phyloP scores from a whole-genome alignment of 2,329 filamentous ascomycete genomes.

The Claviceps maximensis region DNA sequence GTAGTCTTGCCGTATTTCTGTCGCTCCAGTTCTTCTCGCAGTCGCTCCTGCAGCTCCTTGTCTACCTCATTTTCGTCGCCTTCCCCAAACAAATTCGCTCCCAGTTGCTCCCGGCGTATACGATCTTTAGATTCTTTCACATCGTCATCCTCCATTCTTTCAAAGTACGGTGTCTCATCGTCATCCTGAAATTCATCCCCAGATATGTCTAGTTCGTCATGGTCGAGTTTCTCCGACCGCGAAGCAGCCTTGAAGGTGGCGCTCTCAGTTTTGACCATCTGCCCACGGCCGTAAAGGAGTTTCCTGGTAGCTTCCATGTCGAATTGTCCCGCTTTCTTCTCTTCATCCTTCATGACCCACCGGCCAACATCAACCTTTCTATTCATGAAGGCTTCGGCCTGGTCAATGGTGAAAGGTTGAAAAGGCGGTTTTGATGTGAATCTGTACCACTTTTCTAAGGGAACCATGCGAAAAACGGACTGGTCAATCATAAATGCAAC shows the following conservation, averaged over 20 bases:
- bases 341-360: constrained; percentile 63
- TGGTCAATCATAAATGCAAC: constrained; percentile 64
- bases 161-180: constrained; percentile 64
- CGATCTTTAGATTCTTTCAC: constrained; percentile 57
- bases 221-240: constrained; percentile 53
- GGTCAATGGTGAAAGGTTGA: constrained; percentile 64
- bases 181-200: constrained; percentile 76
- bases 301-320: constrained; percentile 47
- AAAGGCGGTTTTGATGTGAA: constrained; percentile 73
- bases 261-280: constrained; percentile 55
- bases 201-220: constrained; percentile 55
- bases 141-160: constrained; percentile 71
- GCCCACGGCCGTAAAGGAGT: constrained; percentile 37
- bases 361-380: constrained; percentile 64
- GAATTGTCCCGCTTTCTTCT: constrained; percentile 41
- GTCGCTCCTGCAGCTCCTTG: constrained; percentile 56
- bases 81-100: constrained; percentile 69
- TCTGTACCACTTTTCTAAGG: constrained; percentile 90
- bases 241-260: constrained; percentile 47
- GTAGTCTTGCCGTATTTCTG: constrained; percentile 64
- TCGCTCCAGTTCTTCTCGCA: constrained; percentile 53
- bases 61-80: constrained; percentile 60
- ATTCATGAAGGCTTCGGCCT: constrained; percentile 72
- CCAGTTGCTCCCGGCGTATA: constrained; percentile 70
- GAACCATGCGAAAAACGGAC: constrained; percentile 68